Evolutionary conservation across 768 basidiomycete species (phyloP), one percentile per base, ranked within the genome.

Genomic region (Auriculariales sp.): DNA sequence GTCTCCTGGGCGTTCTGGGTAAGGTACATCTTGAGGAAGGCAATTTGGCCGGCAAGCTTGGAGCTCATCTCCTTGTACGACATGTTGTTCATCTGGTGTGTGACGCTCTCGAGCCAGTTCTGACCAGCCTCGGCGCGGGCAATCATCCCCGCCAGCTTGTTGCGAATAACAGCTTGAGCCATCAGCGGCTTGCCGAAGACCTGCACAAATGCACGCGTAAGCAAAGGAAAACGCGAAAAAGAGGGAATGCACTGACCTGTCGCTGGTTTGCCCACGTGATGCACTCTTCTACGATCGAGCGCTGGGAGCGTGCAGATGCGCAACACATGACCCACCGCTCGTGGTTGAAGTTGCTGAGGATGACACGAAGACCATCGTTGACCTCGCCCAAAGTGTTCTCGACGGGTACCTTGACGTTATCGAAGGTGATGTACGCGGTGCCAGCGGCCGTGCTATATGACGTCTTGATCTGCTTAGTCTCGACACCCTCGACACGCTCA

Each of bases 281-380:
- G 59, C 87, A 91, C 65, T 92, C 90, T 58, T 93, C 90, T 33
- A 89, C 75, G 59, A 76, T 71, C 22, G 64, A 46, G 28, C 91
- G 78, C 56, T 91, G 88, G 22, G 67, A 62, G 32, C 74, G 68
- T n/a, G 77, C 79, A 24, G 76, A 79, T 28, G 75, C 68, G 57
- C 85, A 86, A 61, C 75, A 78, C 84, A 92, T 92, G 25, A 87
- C 85, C 89, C 87, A 93, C 55, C 85, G 82, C 61, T 92, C 91
- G 63, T 93, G 90, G 62, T 94, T 94, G 68, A 94, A 95, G 67
- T 94, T 44, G 39, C 54, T 52, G 47, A 77, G 65, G 44, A 76
- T 75, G 42, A 80, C 78, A 54, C 78, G 74, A 46, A 85, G 66
- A 27, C 85, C 88, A 54, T 75, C 77, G 48, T 86, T 78, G 58